Base-by-base conservation (phyloP, 441 rosid species). In the Brassica hybrid region DNA sequence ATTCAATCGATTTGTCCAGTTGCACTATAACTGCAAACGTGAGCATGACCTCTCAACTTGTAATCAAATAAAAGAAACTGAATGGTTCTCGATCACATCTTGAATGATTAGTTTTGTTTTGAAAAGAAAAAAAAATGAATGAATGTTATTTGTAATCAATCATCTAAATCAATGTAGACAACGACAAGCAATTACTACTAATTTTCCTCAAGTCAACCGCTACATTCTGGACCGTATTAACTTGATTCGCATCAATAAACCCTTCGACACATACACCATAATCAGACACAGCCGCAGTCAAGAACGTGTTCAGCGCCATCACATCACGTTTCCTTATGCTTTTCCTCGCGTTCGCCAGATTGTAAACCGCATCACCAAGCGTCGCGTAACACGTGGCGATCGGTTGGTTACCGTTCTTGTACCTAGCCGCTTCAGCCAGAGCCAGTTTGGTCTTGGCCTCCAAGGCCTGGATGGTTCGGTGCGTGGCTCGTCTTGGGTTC, bases 131-230 rank as follows among this genome's bases (percentile, higher is more conserved):
- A 43, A 48, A 13, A 48, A 48, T n/a, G 54, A 48, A 48, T 5
- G 16, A 61, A 13, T 4, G 19, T 48, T 5, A 0, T 11, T 14
- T n/a, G 18, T 61, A 18, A 74, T 10, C 54, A 8, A 61, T 79
- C 72, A 73, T 11, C 79, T 74, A 69, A 13, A 79, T 70, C 69
- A 79, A 57, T 1, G 82, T 65, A 74, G 82, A 79, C 56, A 79
- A 75, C 58, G 79, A 2, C 76, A 79, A 69, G 27, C 82, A 79
- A 16, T 79, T 79, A 64, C 73, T 79, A 57, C 82, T 38, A 65
- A 79, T 75, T 58, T 75, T 74, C 1, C 69, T 58, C 59, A 79
- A 32, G 0, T 75, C 72, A 58, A 64, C 82, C 7, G 25, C 82
- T 2, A 48, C 8, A 50, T 79, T 79, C 4, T 79, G 82, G 0